phyloP scores from a whole-genome alignment of 108 stramenopile species.

The Skeletonema potamos region DNA sequence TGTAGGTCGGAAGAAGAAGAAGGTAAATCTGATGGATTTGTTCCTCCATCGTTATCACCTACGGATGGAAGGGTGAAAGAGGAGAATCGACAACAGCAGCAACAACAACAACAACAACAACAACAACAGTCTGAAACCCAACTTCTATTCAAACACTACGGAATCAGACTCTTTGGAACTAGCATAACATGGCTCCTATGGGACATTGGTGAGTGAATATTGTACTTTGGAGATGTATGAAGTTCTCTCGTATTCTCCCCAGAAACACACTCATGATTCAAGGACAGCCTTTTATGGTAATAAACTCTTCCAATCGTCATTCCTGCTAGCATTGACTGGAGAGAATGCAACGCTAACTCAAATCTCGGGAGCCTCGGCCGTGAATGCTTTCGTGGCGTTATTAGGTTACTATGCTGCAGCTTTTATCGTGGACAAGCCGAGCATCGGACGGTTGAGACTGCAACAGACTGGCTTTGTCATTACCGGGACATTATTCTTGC shows the following conservation, averaged over 20 bases:
- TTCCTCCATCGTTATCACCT: constrained; percentile 3
- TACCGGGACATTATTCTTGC: constrained; percentile 66
- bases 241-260: too few relatives aligned
- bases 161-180: constrained; percentile 66
- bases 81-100: constrained; percentile 4
- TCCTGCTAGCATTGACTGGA: constrained; percentile 63
- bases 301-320: constrained; percentile 70
- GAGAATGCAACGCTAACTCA: constrained; percentile 47
- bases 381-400: constrained; percentile 75
- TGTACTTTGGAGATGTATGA: too few relatives aligned
- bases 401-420: constrained; percentile 77
- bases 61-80: background rate
- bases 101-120: background rate
- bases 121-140: constrained; percentile 1
- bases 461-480: constrained; percentile 66
- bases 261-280: background rate
- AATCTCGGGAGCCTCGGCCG: constrained; percentile 49
- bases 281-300: constrained; percentile 72
- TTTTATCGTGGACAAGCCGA: constrained; percentile 57
- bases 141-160: constrained; percentile 55
- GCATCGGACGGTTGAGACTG: constrained; percentile 53
- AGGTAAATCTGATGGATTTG: background rate
- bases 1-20: background rate
- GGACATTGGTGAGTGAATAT: constrained; percentile 56
- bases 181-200: constrained; percentile 66